Conservation (phyloP, 202 grass and related monocot genomes). For the Schoenoplectus triqueter region DNA sequence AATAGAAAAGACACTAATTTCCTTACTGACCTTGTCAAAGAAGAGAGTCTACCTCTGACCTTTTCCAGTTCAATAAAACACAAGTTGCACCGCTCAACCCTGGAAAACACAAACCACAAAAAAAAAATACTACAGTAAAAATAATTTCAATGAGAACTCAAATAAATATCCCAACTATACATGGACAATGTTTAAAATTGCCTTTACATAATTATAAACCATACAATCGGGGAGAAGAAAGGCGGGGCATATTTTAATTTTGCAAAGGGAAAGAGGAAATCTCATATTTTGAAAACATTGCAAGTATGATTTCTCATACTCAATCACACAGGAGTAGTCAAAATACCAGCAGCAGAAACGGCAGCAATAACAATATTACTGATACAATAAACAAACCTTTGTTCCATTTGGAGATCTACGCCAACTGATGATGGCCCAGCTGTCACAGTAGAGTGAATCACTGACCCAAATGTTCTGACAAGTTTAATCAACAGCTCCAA, state of each 20-base stretch:
- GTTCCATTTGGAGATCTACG: slow-evolving; percentile 92
- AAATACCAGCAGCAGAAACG: background rate
- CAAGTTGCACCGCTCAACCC: slow-evolving; percentile 87
- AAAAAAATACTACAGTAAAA: too few species aligned
- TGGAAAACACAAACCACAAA: slow-evolving; percentile 46
- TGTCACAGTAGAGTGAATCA: slow-evolving; percentile 84
- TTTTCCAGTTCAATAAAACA: slow-evolving; percentile 99
- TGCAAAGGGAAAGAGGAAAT: background rate
- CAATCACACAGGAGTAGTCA: background rate
- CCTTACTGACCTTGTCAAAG: slow-evolving; percentile 61
- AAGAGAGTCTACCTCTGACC: slow-evolving; percentile 71
- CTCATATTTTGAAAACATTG: background rate
- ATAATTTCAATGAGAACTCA: too few species aligned
- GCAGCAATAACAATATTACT: background rate
- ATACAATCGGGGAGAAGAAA: slow-evolving; percentile 1
- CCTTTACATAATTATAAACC: background rate
- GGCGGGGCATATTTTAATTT: background rate
- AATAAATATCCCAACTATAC: background rate
- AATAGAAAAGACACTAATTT: slow-evolving; percentile 7
- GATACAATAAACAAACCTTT: slow-evolving; percentile 60
- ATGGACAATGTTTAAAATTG: background rate
- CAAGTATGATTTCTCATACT: slow-evolving; percentile 15
- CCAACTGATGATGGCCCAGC: slow-evolving; percentile 79
- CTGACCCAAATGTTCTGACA: slow-evolving; percentile 76
- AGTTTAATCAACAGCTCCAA: slow-evolving; percentile 85